Evolutionary conservation across 139 green algal genomes (phyloP).

Genomic region (Tetraselmis chui): DNA sequence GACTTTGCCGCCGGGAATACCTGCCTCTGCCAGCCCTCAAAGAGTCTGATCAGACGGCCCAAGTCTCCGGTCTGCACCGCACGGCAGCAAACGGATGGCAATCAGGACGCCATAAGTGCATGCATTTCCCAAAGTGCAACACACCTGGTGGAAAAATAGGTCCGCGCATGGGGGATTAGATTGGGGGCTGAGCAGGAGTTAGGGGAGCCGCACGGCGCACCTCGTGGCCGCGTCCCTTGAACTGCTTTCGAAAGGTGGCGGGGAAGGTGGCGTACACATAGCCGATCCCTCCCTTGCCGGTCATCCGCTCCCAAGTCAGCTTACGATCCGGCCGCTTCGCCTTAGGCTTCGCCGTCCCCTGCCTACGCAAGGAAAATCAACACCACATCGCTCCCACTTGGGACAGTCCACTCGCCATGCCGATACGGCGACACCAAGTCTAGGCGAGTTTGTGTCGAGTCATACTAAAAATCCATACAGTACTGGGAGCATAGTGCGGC

Average conservation of each 20-base stretch:
- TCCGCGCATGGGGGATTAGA: no score
- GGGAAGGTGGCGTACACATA: slow-evolving; percentile 13
- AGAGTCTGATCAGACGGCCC: neutral
- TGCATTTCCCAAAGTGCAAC: no score
- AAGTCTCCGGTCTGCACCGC: neutral
- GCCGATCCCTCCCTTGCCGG: slow-evolving; percentile 1
- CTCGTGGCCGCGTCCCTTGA: slow-evolving; percentile 18
- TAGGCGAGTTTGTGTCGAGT: neutral
- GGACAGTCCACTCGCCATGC: no score
- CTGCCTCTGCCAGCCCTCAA: neutral
- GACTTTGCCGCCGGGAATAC: neutral
- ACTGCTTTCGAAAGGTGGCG: neutral
- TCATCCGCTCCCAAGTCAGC: slow-evolving; percentile 14
- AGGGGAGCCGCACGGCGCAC: neutral
- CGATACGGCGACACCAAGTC: neutral
- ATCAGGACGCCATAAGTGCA: no score
- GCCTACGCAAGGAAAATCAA: neutral
- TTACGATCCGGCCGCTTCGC: slow-evolving; percentile 5
- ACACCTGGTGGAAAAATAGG: no score
- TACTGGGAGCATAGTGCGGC: neutral
- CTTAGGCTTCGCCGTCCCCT: neutral
- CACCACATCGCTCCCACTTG: neutral
- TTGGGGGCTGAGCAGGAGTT: neutral
- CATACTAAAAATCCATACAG: neutral
- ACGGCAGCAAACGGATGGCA: no score